These are phyloP conservation scores for Phytophthora cajani DNA, from an alignment of 352 stramenopile genomes.

Conservation along the genomic window DNA sequence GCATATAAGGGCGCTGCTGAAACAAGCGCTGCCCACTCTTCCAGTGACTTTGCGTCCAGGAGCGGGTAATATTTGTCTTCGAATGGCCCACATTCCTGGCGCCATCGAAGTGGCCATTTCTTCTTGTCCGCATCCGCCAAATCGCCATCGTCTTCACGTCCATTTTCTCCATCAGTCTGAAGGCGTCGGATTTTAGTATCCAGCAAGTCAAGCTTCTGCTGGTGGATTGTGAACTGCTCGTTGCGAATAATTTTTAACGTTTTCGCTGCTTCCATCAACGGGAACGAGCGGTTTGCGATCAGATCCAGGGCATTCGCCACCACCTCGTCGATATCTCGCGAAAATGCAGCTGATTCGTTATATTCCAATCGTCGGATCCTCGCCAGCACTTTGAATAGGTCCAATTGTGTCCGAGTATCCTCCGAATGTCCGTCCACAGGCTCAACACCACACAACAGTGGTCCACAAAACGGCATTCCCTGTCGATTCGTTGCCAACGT, in stretches of 20 bases:
- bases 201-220: conserved; percentile 63
- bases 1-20: conserved; percentile 72
- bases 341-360: conserved; percentile 62
- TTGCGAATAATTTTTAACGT: conserved; percentile 79
- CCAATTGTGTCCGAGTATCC: conserved; percentile 35
- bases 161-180: conserved; percentile 41
- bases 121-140: conserved; percentile 17
- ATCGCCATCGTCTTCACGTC: conserved; percentile 20
- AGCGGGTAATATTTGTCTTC: conserved; percentile 69
- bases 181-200: conserved; percentile 68
- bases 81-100: conserved; percentile 77
- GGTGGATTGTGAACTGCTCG: conserved; percentile 79
- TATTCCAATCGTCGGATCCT: conserved; percentile 82
- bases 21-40: conserved; percentile 83
- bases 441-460: conserved; percentile 71
- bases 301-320: conserved; percentile 69
- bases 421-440: conserved; percentile 29
- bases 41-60: conserved; percentile 68
- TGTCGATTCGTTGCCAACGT: conserved; percentile 87
- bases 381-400: conserved; percentile 79
- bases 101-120: conserved; percentile 76
- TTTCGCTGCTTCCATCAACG: conserved; percentile 70
- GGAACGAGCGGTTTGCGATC: conserved; percentile 62
- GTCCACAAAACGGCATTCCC: conserved; percentile 82
- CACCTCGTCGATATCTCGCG: conserved; percentile 68